Percentiles rank a stretch among this genome's conserved stretches.
phyloP scores from a whole-genome alignment of 2,329 filamentous ascomycete species.

The Bipolaris zeicola region DNA sequence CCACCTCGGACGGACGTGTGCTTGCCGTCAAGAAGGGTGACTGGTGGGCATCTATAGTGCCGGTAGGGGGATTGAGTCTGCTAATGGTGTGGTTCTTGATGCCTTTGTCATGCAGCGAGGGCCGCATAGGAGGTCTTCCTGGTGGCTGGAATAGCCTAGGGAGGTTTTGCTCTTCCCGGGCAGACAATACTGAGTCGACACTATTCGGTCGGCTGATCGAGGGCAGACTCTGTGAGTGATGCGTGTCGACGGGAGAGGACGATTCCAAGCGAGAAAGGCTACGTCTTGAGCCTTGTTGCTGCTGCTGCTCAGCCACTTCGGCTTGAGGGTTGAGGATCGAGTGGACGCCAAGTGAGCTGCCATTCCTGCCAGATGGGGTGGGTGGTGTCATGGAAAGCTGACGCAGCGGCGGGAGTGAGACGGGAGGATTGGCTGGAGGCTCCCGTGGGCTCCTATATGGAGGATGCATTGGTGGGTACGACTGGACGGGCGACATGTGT shows the following conservation, averaged over 20 bases:
- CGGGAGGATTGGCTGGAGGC: conserved; percentile 18
- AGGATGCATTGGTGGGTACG: conserved; percentile 34
- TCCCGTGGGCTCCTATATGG: conserved; percentile 30
- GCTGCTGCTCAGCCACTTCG: conserved; percentile 41
- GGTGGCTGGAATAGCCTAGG: conserved; percentile 35
- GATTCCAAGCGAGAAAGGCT: conserved; percentile 54
- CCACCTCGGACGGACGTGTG: conserved; percentile 51
- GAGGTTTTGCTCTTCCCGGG: conserved; percentile 30
- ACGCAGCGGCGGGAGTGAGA: conserved; percentile 44
- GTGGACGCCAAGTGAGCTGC: conserved; percentile 50
- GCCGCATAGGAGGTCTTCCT: conserved; percentile 46
- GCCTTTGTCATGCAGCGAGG: conserved; percentile 63
- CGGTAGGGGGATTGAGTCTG: conserved; percentile 50
- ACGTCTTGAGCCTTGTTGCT: conserved; percentile 44
- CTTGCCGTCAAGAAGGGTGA: conserved; percentile 55
- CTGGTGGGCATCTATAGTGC: conserved; percentile 56
- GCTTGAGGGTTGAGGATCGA: conserved; percentile 55
- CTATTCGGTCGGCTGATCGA: conserved; percentile 46
- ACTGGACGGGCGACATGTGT: conserved; percentile 36
- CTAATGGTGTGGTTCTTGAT: conserved; percentile 59
- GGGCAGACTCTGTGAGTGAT: conserved; percentile 40
- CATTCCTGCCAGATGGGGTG: conserved; percentile 38
- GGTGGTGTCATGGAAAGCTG: conserved; percentile 44
- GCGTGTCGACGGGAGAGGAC: conserved; percentile 45
- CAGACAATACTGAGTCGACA: conserved; percentile 41